Conservation (phyloP, 78 protist genomes). For the Paratrimastix pyriformis region DNA sequence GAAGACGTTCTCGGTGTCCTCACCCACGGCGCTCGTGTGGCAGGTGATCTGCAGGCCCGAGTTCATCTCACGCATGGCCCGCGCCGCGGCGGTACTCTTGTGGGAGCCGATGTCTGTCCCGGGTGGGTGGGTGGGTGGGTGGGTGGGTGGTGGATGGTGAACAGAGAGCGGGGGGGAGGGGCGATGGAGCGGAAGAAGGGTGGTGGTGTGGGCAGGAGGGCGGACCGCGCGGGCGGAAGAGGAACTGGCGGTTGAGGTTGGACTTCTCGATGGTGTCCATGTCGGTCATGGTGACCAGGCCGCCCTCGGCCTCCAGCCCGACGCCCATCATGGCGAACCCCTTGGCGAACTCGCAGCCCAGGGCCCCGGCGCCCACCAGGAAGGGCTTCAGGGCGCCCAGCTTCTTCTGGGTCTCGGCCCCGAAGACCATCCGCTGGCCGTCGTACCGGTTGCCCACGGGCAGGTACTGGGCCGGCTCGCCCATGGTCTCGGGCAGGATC, state of each 20-base stretch:
- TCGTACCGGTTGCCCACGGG: constrained; percentile 36
- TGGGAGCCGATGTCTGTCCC: constrained; percentile 32
- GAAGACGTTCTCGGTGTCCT: constrained; percentile 79
- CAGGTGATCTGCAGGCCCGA: constrained; percentile 57
- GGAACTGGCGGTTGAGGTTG: constrained; percentile 52
- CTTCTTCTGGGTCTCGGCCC: constrained; percentile 11
- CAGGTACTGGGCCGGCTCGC: neutral
- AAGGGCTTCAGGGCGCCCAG: constrained; percentile 21
- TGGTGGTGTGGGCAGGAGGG: no score
- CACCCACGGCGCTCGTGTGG: constrained; percentile 56
- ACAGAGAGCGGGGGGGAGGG: no score
- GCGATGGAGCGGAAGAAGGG: no score
- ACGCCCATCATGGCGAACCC: constrained; percentile 82
- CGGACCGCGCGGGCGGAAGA: constrained; percentile 42
- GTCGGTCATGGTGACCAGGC: constrained; percentile 40
- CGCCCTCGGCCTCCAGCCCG: constrained; percentile 38
- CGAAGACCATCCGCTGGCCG: constrained; percentile 42
- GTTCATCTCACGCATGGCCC: constrained; percentile 82
- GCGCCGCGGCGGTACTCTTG: constrained; percentile 83
- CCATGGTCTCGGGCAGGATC: constrained; percentile 13
- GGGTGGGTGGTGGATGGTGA: no score
- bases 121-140: no score
- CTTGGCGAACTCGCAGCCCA: constrained; percentile 95
- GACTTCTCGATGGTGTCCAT: constrained; percentile 57
- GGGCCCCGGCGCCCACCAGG: constrained; percentile 96